Evolutionary conservation across 2,329 filamentous ascomycete genomes (phyloP).

Genomic region (Alternaria atra): DNA sequence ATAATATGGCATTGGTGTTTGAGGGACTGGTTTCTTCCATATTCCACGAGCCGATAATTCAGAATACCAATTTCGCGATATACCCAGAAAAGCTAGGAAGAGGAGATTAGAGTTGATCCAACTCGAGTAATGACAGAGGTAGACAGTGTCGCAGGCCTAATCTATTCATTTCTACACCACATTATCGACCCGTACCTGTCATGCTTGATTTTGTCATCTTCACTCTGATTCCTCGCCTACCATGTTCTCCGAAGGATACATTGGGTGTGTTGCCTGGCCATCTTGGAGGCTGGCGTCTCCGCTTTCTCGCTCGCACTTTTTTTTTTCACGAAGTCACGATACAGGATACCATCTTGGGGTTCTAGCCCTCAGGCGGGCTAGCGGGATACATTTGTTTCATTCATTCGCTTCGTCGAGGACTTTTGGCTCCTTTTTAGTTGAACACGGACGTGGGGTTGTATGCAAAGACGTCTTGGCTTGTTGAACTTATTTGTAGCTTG

Average conservation of each 20-base stretch:
- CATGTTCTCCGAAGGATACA: constrained; percentile 11
- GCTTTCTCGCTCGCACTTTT: constrained; percentile 28
- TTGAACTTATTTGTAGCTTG: constrained; percentile 6
- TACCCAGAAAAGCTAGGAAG: constrained; percentile 33
- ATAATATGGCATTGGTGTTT: constrained; percentile 33
- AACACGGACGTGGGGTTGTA: constrained; percentile 9
- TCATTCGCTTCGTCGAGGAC: constrained; percentile 22
- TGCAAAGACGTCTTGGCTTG: constrained; percentile 14
- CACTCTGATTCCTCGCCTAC: constrained; percentile 18
- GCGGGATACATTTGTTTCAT: constrained; percentile 31
- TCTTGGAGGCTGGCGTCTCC: constrained; percentile 18
- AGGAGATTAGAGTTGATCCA: constrained; percentile 31
- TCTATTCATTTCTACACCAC: constrained; percentile 43
- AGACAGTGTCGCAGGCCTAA: constrained; percentile 50
- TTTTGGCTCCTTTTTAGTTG: constrained; percentile 1
- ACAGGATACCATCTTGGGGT: constrained; percentile 42
- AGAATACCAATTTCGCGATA: constrained; percentile 44
- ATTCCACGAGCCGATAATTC: constrained; percentile 32
- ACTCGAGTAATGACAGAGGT: constrained; percentile 47
- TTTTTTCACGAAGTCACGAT: constrained; percentile 46
- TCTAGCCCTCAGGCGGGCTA: constrained; percentile 25
- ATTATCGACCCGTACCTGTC: constrained; percentile 39
- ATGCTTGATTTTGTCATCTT: constrained; percentile 30
- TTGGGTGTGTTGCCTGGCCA: not conserved
- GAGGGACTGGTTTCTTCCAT: constrained; percentile 29